Evolutionary conservation across 2,329 filamentous ascomycete genomes (phyloP).

Genomic region (Teratosphaeria viscida): DNA sequence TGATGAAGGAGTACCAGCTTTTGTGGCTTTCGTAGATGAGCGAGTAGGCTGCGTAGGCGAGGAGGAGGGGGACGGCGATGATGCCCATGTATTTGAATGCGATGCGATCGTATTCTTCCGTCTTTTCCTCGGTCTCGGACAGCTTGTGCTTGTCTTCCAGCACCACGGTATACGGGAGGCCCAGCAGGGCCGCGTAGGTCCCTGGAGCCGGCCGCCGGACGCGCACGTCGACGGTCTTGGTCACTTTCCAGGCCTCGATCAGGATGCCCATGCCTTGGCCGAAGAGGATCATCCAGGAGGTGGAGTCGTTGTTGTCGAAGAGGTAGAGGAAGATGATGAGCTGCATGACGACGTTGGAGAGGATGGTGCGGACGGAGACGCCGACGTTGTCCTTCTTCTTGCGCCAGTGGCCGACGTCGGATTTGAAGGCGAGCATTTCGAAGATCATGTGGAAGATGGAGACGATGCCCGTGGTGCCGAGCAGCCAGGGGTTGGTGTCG

Average conservation of each 20-base stretch:
- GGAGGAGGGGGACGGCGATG: constrained; percentile 74
- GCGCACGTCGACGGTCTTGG: constrained; percentile 84
- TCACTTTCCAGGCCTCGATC: constrained; percentile 87
- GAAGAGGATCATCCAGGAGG: constrained; percentile 97
- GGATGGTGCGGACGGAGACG: constrained; percentile 88
- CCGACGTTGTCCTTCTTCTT: constrained; percentile 99
- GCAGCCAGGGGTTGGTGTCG: constrained; percentile 85
- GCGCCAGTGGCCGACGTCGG: constrained; percentile 92
- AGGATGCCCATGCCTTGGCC: constrained; percentile 78
- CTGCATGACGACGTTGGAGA: constrained; percentile 98
- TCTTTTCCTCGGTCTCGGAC: constrained; percentile 91
- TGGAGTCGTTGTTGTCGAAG: constrained; percentile 93
- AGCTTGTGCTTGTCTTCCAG: constrained; percentile 98
- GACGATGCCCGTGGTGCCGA: constrained; percentile 73
- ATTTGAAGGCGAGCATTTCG: constrained; percentile 92
- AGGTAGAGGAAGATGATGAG: constrained; percentile 90
- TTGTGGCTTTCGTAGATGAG: constrained; percentile 91
- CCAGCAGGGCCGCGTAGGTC: constrained; percentile 37
- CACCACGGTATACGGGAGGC: constrained; percentile 59
- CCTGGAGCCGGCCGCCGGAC: constrained; percentile 58
- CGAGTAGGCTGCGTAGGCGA: constrained; percentile 85
- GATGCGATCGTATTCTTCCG: constrained; percentile 94
- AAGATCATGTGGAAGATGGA: constrained; percentile 88
- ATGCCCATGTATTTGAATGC: constrained; percentile 97
- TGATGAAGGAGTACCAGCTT: constrained; percentile 84